Evolutionary conservation across 345 rosid species (phyloP), one percentile per base, ranked within the genome.

Genomic region (Aquilaria yunnanensis): DNA sequence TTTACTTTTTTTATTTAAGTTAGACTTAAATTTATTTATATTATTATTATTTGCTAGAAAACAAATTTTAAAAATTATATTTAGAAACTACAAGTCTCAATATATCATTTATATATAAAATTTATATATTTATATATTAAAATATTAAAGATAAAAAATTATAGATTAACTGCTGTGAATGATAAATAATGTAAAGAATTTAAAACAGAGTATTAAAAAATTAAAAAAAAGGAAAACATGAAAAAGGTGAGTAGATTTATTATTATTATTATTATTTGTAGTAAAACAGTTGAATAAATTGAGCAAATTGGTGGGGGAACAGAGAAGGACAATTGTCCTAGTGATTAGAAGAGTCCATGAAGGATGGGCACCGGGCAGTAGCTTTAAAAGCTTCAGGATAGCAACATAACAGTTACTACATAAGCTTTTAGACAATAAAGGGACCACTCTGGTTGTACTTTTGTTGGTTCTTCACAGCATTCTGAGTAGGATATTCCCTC

Each of bases 401-500:
- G 56, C 32, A 33, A 37, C 57, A 67, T 31, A 32, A 12, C 10
- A 9, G 6, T 37, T 8, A 14, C 10, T 16, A 37, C 54, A 69
- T 59, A 66, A 70, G 62, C 57, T 50, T 32, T 67, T 70, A 50
- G 13, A 41, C 60, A 31, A 57, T 56, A 47, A 62, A 64, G 74
- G 78, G 79, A 63, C 76, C 72, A 67, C 74, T 11, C 14, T 51
- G 53, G 2, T 45, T 61, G 51, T 59, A 55, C 59, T 34, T 55
- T 59, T 68, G 6, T 59, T 51, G 29, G 67, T 53, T 51, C 56
- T 73, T 73, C 59, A 46, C 63, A 63, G 5, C 32, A 56, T 14
- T 66, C 67, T 60, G 54, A 31, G 49, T 43, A 8, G 76, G 73
- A 72, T 68, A 72, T 70, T 68, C 76, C 61, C 49, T 29, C 56